phyloP scores from a whole-genome alignment of 305 asterid species.

The Solanum chacoense region DNA sequence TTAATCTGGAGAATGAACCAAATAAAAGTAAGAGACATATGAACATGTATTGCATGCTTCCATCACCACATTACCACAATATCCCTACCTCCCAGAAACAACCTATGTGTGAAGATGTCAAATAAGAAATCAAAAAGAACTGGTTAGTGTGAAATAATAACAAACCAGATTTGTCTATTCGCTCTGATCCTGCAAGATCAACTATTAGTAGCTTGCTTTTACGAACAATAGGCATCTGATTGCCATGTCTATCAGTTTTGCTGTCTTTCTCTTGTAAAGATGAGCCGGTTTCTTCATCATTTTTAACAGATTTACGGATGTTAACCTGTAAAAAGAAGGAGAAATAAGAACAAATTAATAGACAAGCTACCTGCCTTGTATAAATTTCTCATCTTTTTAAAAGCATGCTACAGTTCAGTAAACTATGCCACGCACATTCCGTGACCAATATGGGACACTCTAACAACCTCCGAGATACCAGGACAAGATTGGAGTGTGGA shows the following conservation, averaged over 20 bases:
- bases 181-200: slow-evolving; percentile 97
- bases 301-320: slow-evolving; percentile 43
- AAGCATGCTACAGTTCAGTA: neutral
- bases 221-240: slow-evolving; percentile 44
- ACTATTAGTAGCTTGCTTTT: slow-evolving; percentile 89
- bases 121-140: neutral
- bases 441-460: neutral
- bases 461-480: neutral
- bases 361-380: neutral
- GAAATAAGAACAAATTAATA: neutral
- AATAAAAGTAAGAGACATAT: neutral
- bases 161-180: slow-evolving; percentile 82
- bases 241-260: slow-evolving; percentile 24
- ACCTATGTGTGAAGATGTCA: neutral
- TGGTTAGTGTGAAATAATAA: neutral
- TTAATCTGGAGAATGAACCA: neutral
- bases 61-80: neutral
- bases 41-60: neutral
- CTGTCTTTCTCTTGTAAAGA: slow-evolving; percentile 25
- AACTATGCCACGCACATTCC: neutral
- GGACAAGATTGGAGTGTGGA: neutral
- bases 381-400: neutral
- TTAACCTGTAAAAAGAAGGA: slow-evolving; percentile 39
- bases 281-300: slow-evolving; percentile 35
- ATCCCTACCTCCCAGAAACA: neutral